Percentiles rank a stretch among this genome's conserved stretches.
Evolutionary conservation across 176 grass and related monocot species (phyloP).

Genomic region (Thinopyrum elongatum): DNA sequence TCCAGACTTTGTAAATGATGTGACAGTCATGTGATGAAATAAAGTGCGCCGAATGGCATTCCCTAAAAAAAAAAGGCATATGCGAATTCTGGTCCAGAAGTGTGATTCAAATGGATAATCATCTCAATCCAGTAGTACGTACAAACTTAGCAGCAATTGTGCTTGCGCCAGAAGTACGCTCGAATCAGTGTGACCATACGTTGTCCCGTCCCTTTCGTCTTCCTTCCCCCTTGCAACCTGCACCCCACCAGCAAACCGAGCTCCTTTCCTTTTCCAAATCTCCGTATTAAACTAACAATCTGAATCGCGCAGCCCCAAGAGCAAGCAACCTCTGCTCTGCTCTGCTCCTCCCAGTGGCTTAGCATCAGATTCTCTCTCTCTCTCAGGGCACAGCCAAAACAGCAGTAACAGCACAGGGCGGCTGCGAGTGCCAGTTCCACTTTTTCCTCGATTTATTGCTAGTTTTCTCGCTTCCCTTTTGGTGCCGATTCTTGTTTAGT

Average conservation of each 20-base stretch:
- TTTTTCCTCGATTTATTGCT: slow-evolving; percentile 15
- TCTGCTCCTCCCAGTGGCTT: background rate
- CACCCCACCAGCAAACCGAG: slow-evolving; percentile 9
- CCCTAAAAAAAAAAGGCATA: too few relatives aligned
- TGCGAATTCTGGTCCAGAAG: too few relatives aligned
- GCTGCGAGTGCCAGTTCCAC: background rate
- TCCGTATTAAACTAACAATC: slow-evolving; percentile 11
- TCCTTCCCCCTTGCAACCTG: background rate
- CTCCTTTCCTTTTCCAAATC: slow-evolving; percentile 8
- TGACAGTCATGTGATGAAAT: too few relatives aligned
- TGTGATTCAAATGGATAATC: too few relatives aligned
- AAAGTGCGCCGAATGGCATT: too few relatives aligned
- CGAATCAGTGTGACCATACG: slow-evolving; percentile 8
- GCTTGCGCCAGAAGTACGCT: background rate
- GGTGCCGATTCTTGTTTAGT: slow-evolving; percentile 14
- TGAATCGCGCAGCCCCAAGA: background rate
- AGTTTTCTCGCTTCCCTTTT: slow-evolving; percentile 22
- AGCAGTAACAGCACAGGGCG: slow-evolving; percentile 21
- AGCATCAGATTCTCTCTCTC: slow-evolving; percentile 15
- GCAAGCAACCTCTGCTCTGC: slow-evolving; percentile 10
- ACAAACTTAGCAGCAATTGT: too few relatives aligned
- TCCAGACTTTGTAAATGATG: too few relatives aligned
- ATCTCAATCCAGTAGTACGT: too few relatives aligned
- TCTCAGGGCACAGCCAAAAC: background rate
- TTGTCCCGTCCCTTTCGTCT: background rate